A percentile compares a stretch with the other conserved stretches of the same genome.
Conservation (phyloP, 1,284 basidiomycete genomes). For the Peniophora sp. region DNA sequence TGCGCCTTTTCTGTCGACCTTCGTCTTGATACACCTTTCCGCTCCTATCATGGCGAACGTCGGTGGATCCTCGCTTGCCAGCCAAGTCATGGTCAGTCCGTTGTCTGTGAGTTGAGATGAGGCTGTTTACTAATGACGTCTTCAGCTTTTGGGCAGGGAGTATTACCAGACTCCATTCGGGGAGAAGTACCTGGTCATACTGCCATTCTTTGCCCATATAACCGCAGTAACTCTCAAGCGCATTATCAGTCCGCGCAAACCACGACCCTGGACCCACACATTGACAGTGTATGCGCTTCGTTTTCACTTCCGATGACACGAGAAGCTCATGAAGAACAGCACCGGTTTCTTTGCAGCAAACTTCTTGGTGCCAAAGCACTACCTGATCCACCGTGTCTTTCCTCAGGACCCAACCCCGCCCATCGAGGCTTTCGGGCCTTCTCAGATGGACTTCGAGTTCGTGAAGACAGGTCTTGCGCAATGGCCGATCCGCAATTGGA, state of each 20-base stretch:
- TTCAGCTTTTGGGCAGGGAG: constrained; percentile 64
- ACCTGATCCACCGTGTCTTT: constrained; percentile 48
- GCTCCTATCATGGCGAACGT: constrained; percentile 60
- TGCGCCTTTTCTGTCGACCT: constrained; percentile 56
- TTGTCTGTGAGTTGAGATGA: neutral
- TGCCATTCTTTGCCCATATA: constrained; percentile 52
- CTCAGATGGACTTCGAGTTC: constrained; percentile 67
- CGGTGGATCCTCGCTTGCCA: constrained; percentile 58
- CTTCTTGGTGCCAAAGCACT: constrained; percentile 55
- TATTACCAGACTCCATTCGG: constrained; percentile 66
- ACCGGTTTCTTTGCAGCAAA: constrained; percentile 48
- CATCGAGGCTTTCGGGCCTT: constrained; percentile 52
- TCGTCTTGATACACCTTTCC: constrained; percentile 58
- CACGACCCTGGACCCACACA: constrained; percentile 34
- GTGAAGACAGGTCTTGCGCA: constrained; percentile 54
- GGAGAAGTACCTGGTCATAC: constrained; percentile 55
- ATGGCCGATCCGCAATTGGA: constrained; percentile 54
- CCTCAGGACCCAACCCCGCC: constrained; percentile 37
- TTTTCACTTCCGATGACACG: too few species aligned
- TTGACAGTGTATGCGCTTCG: constrained; percentile 23
- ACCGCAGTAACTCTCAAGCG: constrained; percentile 50
- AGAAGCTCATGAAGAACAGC: constrained; percentile 10
- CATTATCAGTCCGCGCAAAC: constrained; percentile 27
- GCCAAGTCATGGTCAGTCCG: constrained; percentile 55
- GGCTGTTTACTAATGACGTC: neutral